phyloP scores from a whole-genome alignment of 345 rosid species.

The Ailanthus altissimus region DNA sequence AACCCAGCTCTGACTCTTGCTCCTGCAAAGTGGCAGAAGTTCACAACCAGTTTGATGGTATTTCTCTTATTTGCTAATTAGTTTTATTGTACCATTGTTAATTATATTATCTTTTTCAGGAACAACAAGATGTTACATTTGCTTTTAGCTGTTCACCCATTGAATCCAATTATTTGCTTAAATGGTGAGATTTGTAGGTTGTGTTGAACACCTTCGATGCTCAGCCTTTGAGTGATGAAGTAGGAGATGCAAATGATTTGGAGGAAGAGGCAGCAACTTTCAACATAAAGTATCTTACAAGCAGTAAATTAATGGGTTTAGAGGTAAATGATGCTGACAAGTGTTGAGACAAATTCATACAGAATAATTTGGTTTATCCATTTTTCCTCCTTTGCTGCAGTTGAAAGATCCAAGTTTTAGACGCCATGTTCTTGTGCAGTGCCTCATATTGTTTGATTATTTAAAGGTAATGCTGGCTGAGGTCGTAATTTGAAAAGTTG shows the following conservation, averaged over 20 bases:
- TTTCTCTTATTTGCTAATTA: slow-evolving; percentile 16
- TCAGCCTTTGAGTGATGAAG: slow-evolving; percentile 97
- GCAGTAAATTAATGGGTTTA: slow-evolving; percentile 97
- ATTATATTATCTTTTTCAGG: not conserved
- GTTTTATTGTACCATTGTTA: not conserved
- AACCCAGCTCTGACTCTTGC: slow-evolving; percentile 73
- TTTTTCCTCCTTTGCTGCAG: slow-evolving; percentile 43
- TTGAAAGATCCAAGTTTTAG: slow-evolving; percentile 97
- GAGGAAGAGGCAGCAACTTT: slow-evolving; percentile 95
- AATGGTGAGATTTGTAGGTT: slow-evolving; percentile 52
- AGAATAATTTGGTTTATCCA: slow-evolving; percentile 19
- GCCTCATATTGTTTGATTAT: slow-evolving; percentile 92
- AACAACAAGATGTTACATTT: not conserved
- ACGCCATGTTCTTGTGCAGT: slow-evolving; percentile 93
- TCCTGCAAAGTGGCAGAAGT: slow-evolving; percentile 90
- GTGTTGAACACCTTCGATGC: slow-evolving; percentile 92
- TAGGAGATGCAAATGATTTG: slow-evolving; percentile 84
- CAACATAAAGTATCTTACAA: slow-evolving; percentile 91
- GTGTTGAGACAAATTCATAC: slow-evolving; percentile 12
- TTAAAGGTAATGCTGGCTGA: slow-evolving; percentile 60
- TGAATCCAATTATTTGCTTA: slow-evolving; percentile 18
- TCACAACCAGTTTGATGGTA: slow-evolving; percentile 81
- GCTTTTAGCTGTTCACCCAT: not conserved
- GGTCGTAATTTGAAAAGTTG: slow-evolving; percentile 11
- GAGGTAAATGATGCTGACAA: slow-evolving; percentile 54